Evolutionary conservation across 1,139 yeast genomes (phyloP).

Genomic region (Taphrina sp.): DNA sequence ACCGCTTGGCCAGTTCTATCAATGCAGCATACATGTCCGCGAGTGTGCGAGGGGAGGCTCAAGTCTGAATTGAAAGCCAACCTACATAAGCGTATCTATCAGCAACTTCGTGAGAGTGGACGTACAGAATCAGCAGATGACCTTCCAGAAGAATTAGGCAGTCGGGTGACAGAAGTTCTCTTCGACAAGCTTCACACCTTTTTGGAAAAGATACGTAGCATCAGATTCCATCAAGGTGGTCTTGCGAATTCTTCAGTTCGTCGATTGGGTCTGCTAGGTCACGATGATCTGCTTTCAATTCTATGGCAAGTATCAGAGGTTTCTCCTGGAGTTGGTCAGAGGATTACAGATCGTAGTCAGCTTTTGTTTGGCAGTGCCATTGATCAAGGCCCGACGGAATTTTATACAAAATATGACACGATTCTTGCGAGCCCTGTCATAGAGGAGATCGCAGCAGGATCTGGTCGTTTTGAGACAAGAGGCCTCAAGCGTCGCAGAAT

Average conservation of each 20-base stretch:
- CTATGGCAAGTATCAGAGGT: background rate
- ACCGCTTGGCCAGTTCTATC: constrained; percentile 14
- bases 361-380: background rate
- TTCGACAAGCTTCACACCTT: background rate
- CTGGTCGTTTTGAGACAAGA: background rate
- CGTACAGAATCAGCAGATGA: constrained; percentile 7
- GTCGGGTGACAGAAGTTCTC: background rate
- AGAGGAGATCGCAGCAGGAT: constrained; percentile 1
- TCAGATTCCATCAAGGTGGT: constrained; percentile 1
- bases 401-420: background rate
- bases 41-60: background rate
- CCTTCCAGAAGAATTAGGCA: background rate
- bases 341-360: background rate
- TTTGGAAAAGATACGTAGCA: background rate
- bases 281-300: background rate
- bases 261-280: background rate
- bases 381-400: background rate
- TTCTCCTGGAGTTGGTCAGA: background rate
- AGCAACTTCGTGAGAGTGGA: background rate
- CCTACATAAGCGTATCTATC: too few relatives aligned
- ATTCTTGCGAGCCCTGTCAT: background rate
- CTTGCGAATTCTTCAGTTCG: background rate
- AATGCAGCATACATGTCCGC: background rate
- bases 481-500: constrained; percentile 6
- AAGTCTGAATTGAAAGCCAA: background rate